Percentiles rank a stretch among this genome's conserved stretches.
These are phyloP conservation scores for Coemansia sp. DNA, from an alignment of 192 early-diverging fungal genomes.

Conservation along the genomic window DNA sequence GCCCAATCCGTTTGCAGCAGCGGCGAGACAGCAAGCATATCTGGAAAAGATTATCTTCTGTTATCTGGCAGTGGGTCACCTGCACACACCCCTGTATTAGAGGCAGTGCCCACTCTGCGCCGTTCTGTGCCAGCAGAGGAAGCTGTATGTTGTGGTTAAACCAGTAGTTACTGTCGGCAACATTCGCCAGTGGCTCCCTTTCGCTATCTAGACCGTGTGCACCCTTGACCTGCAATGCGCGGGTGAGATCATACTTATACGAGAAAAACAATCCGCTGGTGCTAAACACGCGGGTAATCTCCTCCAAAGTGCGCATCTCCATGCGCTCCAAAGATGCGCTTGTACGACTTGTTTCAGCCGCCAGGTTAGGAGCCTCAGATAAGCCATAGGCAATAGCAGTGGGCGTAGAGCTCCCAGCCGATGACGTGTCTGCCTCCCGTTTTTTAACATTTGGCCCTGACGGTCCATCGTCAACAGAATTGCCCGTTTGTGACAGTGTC, in stretches of 20 bases:
- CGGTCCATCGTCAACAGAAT: neutral
- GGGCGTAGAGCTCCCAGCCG: neutral
- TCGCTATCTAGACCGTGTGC: neutral
- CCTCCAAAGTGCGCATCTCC: conserved; percentile 45
- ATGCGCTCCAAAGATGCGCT: conserved; percentile 26
- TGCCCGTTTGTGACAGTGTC: no score
- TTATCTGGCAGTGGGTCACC: conserved; percentile 60
- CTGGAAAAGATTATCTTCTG: conserved; percentile 59
- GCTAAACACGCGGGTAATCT: conserved; percentile 37
- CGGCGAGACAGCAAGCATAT: conserved; percentile 70
- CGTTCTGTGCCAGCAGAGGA: conserved; percentile 11
- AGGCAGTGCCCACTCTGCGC: conserved; percentile 43
- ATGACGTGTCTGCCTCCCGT: neutral
- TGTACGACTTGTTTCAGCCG: neutral
- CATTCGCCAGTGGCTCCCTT: conserved; percentile 8
- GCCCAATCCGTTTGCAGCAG: conserved; percentile 59
- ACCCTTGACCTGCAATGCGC: conserved; percentile 33
- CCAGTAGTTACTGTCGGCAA: conserved; percentile 39
- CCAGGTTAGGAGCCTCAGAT: neutral
- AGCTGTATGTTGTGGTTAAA: conserved; percentile 40
- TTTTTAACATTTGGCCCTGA: neutral
- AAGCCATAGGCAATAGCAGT: neutral
- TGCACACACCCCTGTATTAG: conserved; percentile 72
- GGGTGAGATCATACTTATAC: conserved; percentile 44
- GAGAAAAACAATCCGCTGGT: conserved; percentile 46